phyloP scores from a whole-genome alignment of 176 grass and related monocot genomes.

The Juncus inflexus region DNA sequence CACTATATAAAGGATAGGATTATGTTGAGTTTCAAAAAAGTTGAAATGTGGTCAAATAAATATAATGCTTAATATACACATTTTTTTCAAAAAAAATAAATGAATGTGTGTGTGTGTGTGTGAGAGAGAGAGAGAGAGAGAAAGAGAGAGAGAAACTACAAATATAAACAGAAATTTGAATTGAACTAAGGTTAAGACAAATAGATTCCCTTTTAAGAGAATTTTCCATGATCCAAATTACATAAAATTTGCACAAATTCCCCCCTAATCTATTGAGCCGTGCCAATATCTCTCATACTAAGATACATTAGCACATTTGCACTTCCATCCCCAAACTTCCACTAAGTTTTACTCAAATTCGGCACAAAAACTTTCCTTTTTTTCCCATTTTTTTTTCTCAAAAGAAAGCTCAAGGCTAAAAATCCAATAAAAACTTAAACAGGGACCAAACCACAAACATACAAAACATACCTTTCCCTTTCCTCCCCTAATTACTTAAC shows the following conservation, averaged over 20 bases:
- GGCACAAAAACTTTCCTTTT: neutral
- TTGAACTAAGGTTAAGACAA: constrained; percentile 3
- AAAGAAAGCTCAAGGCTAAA: constrained; percentile 8
- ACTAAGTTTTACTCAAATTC: neutral
- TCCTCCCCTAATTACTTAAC: neutral
- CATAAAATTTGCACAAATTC: constrained; percentile 11
- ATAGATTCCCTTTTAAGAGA: too few species aligned
- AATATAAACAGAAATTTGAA: too few species aligned
- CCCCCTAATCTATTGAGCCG: constrained; percentile 22
- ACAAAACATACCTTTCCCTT: constrained; percentile 8
- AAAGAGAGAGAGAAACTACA: too few species aligned
- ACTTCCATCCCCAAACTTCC: constrained; percentile 3
- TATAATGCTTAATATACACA: too few species aligned
- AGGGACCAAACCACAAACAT: constrained; percentile 11
- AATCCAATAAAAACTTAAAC: neutral
- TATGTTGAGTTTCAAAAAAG: too few species aligned
- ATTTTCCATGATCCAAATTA: neutral
- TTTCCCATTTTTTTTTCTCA: neutral
- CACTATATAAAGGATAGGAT: too few species aligned
- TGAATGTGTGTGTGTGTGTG: too few species aligned
- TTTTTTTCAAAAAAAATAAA: too few species aligned
- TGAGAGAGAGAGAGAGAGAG: too few species aligned
- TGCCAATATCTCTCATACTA: constrained; percentile 26
- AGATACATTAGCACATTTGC: constrained; percentile 17
- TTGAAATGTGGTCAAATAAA: too few species aligned